A percentile compares a stretch with the other conserved stretches of the same genome.
phyloP scores from a whole-genome alignment of 345 rosid species.

The Arabidopsis suecica region DNA sequence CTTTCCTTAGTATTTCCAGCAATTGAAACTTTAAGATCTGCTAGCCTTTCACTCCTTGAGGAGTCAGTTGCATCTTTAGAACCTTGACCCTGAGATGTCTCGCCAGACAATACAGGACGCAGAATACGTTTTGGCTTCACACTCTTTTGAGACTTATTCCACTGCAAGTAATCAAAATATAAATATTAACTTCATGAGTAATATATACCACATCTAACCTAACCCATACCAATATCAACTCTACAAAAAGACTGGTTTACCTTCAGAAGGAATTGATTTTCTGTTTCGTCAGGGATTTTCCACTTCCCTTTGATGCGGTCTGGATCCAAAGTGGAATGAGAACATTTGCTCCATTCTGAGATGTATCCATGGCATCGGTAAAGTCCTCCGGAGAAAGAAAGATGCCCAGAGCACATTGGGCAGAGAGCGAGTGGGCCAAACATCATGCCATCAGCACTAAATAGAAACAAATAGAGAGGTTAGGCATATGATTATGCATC shows the following conservation, averaged over 20 bases:
- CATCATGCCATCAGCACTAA: constrained; percentile 95
- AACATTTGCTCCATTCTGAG: constrained; percentile 95
- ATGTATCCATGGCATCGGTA: constrained; percentile 76
- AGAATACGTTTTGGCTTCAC: constrained; percentile 70
- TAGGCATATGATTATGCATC: constrained; percentile 13
- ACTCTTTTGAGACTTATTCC: constrained; percentile 83
- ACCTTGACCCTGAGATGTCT: constrained; percentile 52
- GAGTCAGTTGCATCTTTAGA: constrained; percentile 52
- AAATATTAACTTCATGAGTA: constrained; percentile 12
- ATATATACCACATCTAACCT: constrained; percentile 15
- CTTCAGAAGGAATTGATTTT: constrained; percentile 71
- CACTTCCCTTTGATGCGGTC: constrained; percentile 76
- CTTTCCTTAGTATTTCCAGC: constrained; percentile 62
- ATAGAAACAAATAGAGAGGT: constrained; percentile 34
- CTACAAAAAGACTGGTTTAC: constrained; percentile 43
- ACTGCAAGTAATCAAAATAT: constrained; percentile 56
- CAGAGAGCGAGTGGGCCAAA: constrained; percentile 84
- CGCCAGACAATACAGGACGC: constrained; percentile 53
- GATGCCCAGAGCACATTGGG: constrained; percentile 73
- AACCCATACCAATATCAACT: constrained; percentile 14
- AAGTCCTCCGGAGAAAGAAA: constrained; percentile 77
- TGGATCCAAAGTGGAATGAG: constrained; percentile 76
- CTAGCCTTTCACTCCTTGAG: constrained; percentile 68
- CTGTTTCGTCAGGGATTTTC: constrained; percentile 77
- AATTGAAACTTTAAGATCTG: constrained; percentile 72